Base-by-base conservation (phyloP, 2,329 filamentous ascomycete genomes). In the Rhexocercosporidium sp. region DNA sequence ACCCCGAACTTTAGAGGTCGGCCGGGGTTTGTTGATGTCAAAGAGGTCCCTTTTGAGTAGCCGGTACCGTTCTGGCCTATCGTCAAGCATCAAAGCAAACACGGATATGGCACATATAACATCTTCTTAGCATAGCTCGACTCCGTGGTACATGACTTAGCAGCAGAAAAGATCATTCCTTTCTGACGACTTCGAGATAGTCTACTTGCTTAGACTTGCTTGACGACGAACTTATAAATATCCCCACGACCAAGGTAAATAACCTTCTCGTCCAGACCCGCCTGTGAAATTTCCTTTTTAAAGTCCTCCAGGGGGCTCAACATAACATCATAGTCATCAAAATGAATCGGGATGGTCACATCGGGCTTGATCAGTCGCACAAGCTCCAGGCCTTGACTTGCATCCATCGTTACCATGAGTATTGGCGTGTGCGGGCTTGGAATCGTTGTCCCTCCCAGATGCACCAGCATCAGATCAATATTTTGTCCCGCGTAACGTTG, bases 361-460 rank as follows among this genome's bases (percentile, higher is more conserved):
- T 89, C 85, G 20, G 88, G 86, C 34, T 86, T 78, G 37, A 91
- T 83, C 66, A 90, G 71, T 71, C 81, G 79, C 75, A 91, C 84
- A 69, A 91, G 75, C 77, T 88, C 78, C 31, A 91, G 71, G 0
- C 88, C 88, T 76, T 90, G 86, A 73, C 83, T 81, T 25, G 84
- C 88, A 75, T 91, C 88, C 88, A 91, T 91, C 0, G 88, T 91
- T 2, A 90, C 86, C 88, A 90, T 90, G 27, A 90, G 66, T 67
- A 90, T 76, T 53, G 87, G 86, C 75, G 88, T 72, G 5, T 82
- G 81, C 0, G 87, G 86, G 0, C 84, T 82, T 0, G 88, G 89
- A 34, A 92, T 86, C 3, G 87, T 90, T 0, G 88, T 91, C 2
- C 88, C 88, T 22, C 88, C 88, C 0, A 91, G 78, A 69, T 92